phyloP scores from a whole-genome alignment of 192 early-diverging fungal species.

The Backusella parvicylindrica region DNA sequence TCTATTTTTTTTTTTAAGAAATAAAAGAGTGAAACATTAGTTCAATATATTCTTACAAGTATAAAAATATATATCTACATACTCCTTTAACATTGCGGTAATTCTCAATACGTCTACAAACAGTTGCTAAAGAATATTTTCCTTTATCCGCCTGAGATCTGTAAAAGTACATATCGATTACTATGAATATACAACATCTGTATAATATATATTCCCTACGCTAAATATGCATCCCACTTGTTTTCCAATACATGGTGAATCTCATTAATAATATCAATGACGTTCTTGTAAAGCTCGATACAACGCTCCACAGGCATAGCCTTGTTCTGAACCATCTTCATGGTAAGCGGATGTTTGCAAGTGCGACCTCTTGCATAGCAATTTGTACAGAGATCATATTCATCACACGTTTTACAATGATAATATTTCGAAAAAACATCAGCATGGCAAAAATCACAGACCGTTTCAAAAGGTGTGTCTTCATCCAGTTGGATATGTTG shows the following conservation, averaged over 20 bases:
- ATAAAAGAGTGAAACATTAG: too few species aligned
- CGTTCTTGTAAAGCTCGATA: background rate
- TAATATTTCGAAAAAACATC: constrained; percentile 24
- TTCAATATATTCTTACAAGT: too few species aligned
- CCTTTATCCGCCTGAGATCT: background rate
- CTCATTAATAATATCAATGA: background rate
- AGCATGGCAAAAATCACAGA: constrained; percentile 26
- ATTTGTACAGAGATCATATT: constrained; percentile 21
- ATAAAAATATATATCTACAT: background rate
- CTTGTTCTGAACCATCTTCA: constrained; percentile 9
- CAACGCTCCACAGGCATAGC: background rate
- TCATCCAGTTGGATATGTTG: background rate
- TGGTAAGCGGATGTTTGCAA: constrained; percentile 5
- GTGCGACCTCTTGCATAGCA: constrained; percentile 22
- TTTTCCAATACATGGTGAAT: background rate
- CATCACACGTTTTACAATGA: constrained; percentile 12
- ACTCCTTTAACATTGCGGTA: constrained; percentile 1
- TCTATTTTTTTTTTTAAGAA: too few species aligned
- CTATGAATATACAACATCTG: background rate
- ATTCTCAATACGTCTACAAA: constrained; percentile 15
- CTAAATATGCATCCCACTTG: background rate
- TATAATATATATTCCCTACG: background rate
- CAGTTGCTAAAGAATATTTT: constrained; percentile 13
- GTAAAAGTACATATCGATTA: background rate
- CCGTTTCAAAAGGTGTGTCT: background rate